Evolutionary conservation across 2,329 filamentous ascomycete genomes (phyloP).

Genomic region (Exophiala bonariae): DNA sequence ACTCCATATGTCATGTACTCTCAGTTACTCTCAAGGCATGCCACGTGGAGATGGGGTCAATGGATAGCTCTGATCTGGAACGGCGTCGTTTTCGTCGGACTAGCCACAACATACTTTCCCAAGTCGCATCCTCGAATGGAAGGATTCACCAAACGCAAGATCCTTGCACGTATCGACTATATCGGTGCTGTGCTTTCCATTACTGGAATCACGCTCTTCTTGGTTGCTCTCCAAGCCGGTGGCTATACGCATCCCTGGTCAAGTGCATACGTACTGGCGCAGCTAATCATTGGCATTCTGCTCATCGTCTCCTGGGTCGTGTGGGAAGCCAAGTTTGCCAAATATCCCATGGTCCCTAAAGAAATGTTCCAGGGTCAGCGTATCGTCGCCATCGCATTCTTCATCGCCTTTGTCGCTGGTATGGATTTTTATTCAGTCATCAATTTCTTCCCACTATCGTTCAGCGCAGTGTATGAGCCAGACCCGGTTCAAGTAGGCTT

Average conservation of each 20-base stretch:
- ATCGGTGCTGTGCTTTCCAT: slow-evolving; percentile 13
- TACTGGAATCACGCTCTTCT: slow-evolving; percentile 9
- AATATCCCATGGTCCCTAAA: slow-evolving; percentile 11
- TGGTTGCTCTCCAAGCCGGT: slow-evolving; percentile 16
- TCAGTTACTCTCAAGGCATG: slow-evolving; percentile 52
- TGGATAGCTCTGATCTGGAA: slow-evolving; percentile 18
- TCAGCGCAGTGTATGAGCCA: slow-evolving; percentile 65
- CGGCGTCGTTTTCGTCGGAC: slow-evolving; percentile 4
- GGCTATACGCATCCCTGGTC: slow-evolving; percentile 17
- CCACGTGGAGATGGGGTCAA: slow-evolving; percentile 32
- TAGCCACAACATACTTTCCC: slow-evolving; percentile 14
- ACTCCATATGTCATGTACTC: slow-evolving; percentile 47
- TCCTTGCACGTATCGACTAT: slow-evolving; percentile 15
- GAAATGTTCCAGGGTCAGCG: slow-evolving; percentile 10
- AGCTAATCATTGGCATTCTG: slow-evolving; percentile 11
- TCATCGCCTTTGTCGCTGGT: slow-evolving; percentile 60
- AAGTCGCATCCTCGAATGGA: neutral
- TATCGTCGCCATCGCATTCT: slow-evolving; percentile 53
- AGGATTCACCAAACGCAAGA: neutral
- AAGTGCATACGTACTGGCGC: slow-evolving; percentile 11
- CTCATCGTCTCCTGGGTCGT: slow-evolving; percentile 8
- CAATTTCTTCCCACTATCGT: slow-evolving; percentile 63
- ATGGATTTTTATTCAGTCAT: slow-evolving; percentile 58
- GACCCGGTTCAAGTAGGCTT: slow-evolving; percentile 66
- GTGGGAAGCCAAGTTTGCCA: slow-evolving; percentile 15